Base-by-base conservation (phyloP, 768 basidiomycete species). In the Asterophora parasitica region DNA sequence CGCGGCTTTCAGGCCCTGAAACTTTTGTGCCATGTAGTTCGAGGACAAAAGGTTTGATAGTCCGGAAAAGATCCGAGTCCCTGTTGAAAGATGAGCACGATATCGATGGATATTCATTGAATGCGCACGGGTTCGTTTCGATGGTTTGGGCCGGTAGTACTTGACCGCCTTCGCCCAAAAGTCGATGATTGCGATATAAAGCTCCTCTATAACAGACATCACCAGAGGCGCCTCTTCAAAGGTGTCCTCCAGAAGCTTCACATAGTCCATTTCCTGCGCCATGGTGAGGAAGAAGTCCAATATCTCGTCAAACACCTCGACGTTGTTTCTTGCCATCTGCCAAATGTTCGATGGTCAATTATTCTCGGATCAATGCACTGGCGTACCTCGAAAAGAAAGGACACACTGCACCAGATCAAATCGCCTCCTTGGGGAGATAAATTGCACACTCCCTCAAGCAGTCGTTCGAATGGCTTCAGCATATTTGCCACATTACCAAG, bases 121-220 rank as follows among this genome's bases (percentile, higher is more conserved):
- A 4, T 30, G 34, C 8, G 1, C 13, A 13, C 26, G 31, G 20
- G 26, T 32, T 13, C 20, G 26, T 30, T 48, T 47, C 46, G 11
- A 43, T 19, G 35, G 15, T 20, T 30, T 52, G 10, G 38, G 33
- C 7, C 33, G 42, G 33, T 48, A 52, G 17, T 52, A 39, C 15
- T 44, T 48, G 1, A 46, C 46, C 8, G 46, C 51, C 19, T 43
- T 23, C 10, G 47, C 46, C 51, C 51, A 52, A 16, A 52, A 52
- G 10, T 48, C 17, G 2, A 52, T 15, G 5, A 52, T 52, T 7
- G 51, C 35, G 34, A 11, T 9, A 35, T 52, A 52, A 13, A 52
- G 9, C 13, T 27, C 32, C 17, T 52, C 51, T 10, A 48, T 32
- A 11, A 45, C 51, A 3, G 51, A 36, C 16, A 33, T 32, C 3